phyloP scores from a whole-genome alignment of 2,329 filamentous ascomycete genomes.

The Tolypocladium inflatum region DNA sequence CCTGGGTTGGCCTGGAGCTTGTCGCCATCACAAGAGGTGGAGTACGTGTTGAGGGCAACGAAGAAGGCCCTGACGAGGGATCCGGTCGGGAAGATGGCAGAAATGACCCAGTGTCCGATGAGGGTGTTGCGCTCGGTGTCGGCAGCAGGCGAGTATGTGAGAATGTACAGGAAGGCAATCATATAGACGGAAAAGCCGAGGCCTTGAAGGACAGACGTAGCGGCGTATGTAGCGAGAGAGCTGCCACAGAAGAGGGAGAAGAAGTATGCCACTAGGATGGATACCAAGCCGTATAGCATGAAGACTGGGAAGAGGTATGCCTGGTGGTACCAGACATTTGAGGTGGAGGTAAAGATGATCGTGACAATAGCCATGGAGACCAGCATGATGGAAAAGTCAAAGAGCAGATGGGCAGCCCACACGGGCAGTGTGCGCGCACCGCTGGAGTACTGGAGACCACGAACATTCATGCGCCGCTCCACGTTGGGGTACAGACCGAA shows the following conservation, averaged over 20 bases:
- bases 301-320: conserved; percentile 78
- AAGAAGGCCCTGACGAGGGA: conserved; percentile 68
- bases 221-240: conserved; percentile 76
- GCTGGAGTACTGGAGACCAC: conserved; percentile 84
- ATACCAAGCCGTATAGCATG: conserved; percentile 69
- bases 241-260: conserved; percentile 72
- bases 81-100: conserved; percentile 64
- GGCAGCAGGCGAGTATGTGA: conserved; percentile 65
- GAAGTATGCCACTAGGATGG: conserved; percentile 68
- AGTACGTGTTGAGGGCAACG: conserved; percentile 74
- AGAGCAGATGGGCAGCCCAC: conserved; percentile 74
- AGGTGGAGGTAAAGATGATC: conserved; percentile 57
- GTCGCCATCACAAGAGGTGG: conserved; percentile 60
- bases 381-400: conserved; percentile 71
- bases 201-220: conserved; percentile 68
- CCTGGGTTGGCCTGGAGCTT: conserved; percentile 58
- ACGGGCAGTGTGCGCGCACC: conserved; percentile 73
- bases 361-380: conserved; percentile 54
- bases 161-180: conserved; percentile 59
- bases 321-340: conserved; percentile 63
- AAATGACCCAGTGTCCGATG: conserved; percentile 67
- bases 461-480: conserved; percentile 69
- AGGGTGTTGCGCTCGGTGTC: conserved; percentile 58
- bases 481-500: conserved; percentile 84
- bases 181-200: conserved; percentile 63